Base-by-base conservation (phyloP, 129 eudicot species). In the Artemisia argyi region DNA sequence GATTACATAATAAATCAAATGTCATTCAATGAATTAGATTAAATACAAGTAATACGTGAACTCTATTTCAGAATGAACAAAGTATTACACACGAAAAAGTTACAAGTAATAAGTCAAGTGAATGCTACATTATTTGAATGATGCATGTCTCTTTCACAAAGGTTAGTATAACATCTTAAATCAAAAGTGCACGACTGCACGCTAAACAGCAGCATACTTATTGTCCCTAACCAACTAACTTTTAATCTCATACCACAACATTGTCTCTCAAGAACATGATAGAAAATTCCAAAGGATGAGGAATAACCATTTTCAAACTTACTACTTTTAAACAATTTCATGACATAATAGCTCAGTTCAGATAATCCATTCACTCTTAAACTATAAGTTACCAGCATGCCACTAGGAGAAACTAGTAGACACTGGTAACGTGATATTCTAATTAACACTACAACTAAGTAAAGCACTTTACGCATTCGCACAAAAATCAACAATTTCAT, bases 171-270 rank as follows among this genome's bases (percentile, higher is more conserved):
- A n/a, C n/a, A n/a, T n/a, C n/a, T n/a, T n/a, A n/a, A n/a, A n/a
- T n/a, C n/a, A n/a, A n/a, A n/a, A n/a, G n/a, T n/a, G n/a, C n/a
- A n/a, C n/a, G n/a, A n/a, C n/a, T n/a, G n/a, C n/a, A n/a, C n/a
- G n/a, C n/a, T 52, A 14, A 4, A 52, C 57, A 52, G 7, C 9
- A 52, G 17, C 57, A 14, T 19, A 52, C 57, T 15, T 28, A 28
- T 61, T 42, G 32, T 61, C 66, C 65, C 66, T 14, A 61, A 14
- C 42, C 62, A 35, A 22, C 13, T 61, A 61, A 22, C 66, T 26
- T 28, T 8, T 28, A 11, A 61, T 3, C 15, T 61, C 18, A 61
- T 28, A 13, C 14, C 7, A 17, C 32, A 26, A 61, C 66, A 13
- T 61, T 17, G 0, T 61, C 19, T 28, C 66, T 61, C 17, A 61